phyloP scores from a whole-genome alignment of 2,329 filamentous ascomycete genomes.

The Penicillium sclerotiorum region DNA sequence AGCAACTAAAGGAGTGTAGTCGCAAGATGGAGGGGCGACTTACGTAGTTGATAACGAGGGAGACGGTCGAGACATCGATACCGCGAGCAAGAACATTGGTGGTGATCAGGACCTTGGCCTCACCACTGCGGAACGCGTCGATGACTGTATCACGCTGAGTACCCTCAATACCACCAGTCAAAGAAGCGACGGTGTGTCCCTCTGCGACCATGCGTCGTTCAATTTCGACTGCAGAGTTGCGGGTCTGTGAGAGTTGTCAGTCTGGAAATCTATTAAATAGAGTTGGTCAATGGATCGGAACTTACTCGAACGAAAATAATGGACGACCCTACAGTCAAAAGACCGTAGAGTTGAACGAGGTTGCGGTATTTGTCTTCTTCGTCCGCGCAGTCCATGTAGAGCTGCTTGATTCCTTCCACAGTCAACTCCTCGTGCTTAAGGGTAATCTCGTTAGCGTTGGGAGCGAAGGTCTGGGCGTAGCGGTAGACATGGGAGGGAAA shows the following conservation, averaged over 20 bases:
- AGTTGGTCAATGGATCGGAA: constrained; percentile 10
- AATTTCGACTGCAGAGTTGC: constrained; percentile 82
- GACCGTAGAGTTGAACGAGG: constrained; percentile 88
- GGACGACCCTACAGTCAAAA: constrained; percentile 95
- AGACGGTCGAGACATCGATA: constrained; percentile 89
- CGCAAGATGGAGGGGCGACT: constrained; percentile 19
- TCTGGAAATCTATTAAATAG: neutral
- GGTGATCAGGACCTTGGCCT: constrained; percentile 94
- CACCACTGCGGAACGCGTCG: constrained; percentile 80
- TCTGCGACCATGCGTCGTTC: constrained; percentile 82
- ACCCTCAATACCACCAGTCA: constrained; percentile 88
- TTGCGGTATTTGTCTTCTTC: constrained; percentile 84
- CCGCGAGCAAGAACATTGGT: constrained; percentile 96
- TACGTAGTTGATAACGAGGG: constrained; percentile 97
- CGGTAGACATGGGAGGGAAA: constrained; percentile 82
- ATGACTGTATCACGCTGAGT: constrained; percentile 80
- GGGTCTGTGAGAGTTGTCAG: constrained; percentile 60
- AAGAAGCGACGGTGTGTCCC: constrained; percentile 86
- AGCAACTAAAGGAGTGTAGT: too few species aligned
- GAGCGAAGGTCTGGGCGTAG: constrained; percentile 83
- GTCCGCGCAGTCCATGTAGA: constrained; percentile 89
- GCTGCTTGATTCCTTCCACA: constrained; percentile 94
- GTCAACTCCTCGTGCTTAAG: constrained; percentile 89
- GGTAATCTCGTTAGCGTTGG: constrained; percentile 82
- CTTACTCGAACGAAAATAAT: constrained; percentile 94